phyloP scores from a whole-genome alignment of 2,329 filamentous ascomycete genomes.

The Ascochyta rabiei region DNA sequence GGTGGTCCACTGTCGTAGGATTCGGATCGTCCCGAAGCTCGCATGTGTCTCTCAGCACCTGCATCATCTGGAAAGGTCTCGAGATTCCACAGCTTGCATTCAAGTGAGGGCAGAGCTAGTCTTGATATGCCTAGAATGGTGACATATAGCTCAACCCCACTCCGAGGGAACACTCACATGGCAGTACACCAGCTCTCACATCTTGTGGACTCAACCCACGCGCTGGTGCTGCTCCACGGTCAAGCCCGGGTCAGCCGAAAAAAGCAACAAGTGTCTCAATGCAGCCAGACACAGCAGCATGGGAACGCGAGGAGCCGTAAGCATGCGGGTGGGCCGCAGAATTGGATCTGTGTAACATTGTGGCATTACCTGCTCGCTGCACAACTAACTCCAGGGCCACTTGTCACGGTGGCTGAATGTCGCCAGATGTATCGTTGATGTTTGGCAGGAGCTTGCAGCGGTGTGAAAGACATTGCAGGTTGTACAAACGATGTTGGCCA shows the following conservation, averaged over 20 bases:
- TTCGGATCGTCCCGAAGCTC: slow-evolving; percentile 10
- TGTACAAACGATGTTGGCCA: not conserved
- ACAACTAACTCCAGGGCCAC: slow-evolving; percentile 3
- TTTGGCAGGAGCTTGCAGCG: slow-evolving; percentile 1
- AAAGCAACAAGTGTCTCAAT: slow-evolving; percentile 12
- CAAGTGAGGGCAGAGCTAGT: slow-evolving; percentile 14
- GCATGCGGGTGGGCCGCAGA: slow-evolving; percentile 20
- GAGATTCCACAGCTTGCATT: slow-evolving; percentile 6
- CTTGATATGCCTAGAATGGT: slow-evolving; percentile 16
- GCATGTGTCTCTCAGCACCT: slow-evolving; percentile 12
- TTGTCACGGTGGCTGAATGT: slow-evolving; percentile 6
- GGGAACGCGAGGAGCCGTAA: slow-evolving; percentile 14
- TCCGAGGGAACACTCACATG: slow-evolving; percentile 11
- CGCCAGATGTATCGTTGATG: not conserved
- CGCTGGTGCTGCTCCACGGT: slow-evolving; percentile 8
- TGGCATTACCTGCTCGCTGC: slow-evolving; percentile 4
- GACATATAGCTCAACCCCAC: slow-evolving; percentile 5
- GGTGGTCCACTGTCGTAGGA: slow-evolving; percentile 5
- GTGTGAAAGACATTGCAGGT: slow-evolving; percentile 2
- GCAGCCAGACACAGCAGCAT: slow-evolving; percentile 16
- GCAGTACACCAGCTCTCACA: not conserved
- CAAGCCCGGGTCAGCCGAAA: slow-evolving; percentile 11
- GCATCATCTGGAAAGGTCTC: slow-evolving; percentile 14
- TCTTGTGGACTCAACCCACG: slow-evolving; percentile 3
- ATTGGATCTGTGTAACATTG: slow-evolving; percentile 23